Evolutionary conservation across 768 basidiomycete species (phyloP), one percentile per base, ranked within the genome.

Genomic region (Mycena indigotica): DNA sequence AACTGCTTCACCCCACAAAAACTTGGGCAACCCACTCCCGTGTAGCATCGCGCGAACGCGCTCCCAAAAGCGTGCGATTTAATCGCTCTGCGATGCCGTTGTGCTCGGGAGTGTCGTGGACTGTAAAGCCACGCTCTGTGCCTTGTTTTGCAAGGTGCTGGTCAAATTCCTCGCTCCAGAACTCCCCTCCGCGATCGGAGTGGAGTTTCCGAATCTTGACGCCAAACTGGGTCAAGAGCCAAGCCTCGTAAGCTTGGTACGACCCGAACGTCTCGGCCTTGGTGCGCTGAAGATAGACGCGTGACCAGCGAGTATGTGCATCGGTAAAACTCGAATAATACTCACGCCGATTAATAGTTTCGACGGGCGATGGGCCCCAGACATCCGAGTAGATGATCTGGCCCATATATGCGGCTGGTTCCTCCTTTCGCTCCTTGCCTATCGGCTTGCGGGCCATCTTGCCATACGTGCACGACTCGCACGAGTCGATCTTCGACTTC

Each of bases 311-410:
- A 2, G 67, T 66, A 35, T 65, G 52, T 53, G 76, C 72, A 52
- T 78, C 74, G 0, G 70, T 75, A 56, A 73, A 77, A 3, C 66
- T 67, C 15, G 68, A 60, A 50, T 70, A 73, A 51, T 77, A 78
- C 0, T 41, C 23, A 12, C 65, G 57, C 15, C 65, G 58, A 0
- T 61, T 50, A 0, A 72, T 26, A 4, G 68, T 67, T 1, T 61
- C 21, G 2, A 68, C 63, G 4, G 60, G 64, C 17, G 73, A 56
- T 3, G 74, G 73, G n/a, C 75, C 75, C 73, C 75, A 78, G 1
- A 79, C 55, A 58, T 79, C 72, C 0, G 67, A 67, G 40, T 75
- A 70, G 15, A 76, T 67, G 23, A 69, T 66, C 0, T 72, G 70
- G 2, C 73, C 72, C 53, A 73, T 65, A 0, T 35, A 52, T n/a